These are phyloP conservation scores for Erythrophleum fordii DNA, from an alignment of 306 rosid species.

Conservation along the genomic window DNA sequence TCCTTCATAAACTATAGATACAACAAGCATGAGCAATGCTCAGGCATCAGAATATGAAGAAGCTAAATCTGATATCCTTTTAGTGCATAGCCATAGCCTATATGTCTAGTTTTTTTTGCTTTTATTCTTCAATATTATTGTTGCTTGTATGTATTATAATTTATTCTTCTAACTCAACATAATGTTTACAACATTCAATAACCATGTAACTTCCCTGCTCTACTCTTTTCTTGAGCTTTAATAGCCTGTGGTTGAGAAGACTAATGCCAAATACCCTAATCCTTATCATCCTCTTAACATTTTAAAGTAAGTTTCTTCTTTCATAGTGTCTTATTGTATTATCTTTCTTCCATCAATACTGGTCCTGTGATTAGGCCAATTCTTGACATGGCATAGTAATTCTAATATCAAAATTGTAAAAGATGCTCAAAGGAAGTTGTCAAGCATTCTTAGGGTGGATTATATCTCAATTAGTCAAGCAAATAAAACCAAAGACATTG, in stretches of 20 bases:
- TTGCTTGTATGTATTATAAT: slow-evolving; percentile 15
- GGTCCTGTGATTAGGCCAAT: slow-evolving; percentile 16
- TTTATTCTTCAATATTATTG: slow-evolving; percentile 4
- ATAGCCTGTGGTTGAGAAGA: slow-evolving; percentile 52
- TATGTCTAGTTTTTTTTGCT: slow-evolving; percentile 4
- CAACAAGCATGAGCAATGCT: slow-evolving; percentile 64
- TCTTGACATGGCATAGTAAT: slow-evolving; percentile 26
- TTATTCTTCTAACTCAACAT: slow-evolving; percentile 23
- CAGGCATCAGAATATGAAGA: slow-evolving; percentile 79
- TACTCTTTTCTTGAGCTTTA: slow-evolving; percentile 54
- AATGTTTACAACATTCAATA: slow-evolving; percentile 57
- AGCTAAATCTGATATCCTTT: slow-evolving; percentile 71
- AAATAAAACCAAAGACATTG: slow-evolving; percentile 43
- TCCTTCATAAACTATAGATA: slow-evolving; percentile 62
- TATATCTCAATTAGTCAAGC: slow-evolving; percentile 50
- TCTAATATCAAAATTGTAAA: slow-evolving; percentile 35
- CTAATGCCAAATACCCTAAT: slow-evolving; percentile 46
- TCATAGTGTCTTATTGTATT: neutral
- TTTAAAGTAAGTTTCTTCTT: slow-evolving; percentile 53
- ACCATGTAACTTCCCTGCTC: slow-evolving; percentile 56
- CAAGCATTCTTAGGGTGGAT: slow-evolving; percentile 49
- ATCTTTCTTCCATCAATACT: slow-evolving; percentile 8
- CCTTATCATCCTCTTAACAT: slow-evolving; percentile 43
- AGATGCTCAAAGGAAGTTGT: slow-evolving; percentile 62
- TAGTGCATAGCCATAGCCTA: slow-evolving; percentile 23